Percentiles rank a stretch among this genome's conserved stretches.
phyloP scores from a whole-genome alignment of 306 rosid genomes.

The Dicorynia guianensis region DNA sequence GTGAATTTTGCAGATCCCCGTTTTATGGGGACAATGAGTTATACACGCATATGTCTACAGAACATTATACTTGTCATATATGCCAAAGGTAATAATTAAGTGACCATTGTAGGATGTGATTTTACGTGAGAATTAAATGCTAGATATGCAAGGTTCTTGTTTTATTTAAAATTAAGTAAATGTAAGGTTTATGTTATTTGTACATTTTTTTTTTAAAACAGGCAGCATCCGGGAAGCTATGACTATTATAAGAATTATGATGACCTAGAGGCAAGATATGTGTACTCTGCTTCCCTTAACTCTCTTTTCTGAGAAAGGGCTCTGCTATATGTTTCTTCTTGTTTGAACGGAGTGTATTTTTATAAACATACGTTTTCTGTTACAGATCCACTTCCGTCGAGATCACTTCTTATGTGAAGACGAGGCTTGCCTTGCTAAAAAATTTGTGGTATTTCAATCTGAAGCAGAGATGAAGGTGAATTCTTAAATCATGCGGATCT shows the following conservation, averaged over 20 bases:
- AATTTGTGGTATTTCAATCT: constrained; percentile 85
- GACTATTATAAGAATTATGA: constrained; percentile 62
- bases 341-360: constrained; percentile 34
- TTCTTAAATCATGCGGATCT: constrained; percentile 27
- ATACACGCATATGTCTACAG: constrained; percentile 90
- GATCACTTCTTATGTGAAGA: constrained; percentile 96
- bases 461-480: constrained; percentile 94
- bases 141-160: neutral
- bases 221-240: constrained; percentile 61
- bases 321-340: constrained; percentile 14
- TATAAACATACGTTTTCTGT: constrained; percentile 29
- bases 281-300: neutral
- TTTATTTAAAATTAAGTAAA: too few species aligned
- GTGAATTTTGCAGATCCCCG: constrained; percentile 87
- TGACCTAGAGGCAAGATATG: constrained; percentile 60
- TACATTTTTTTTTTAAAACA: constrained; percentile 42
- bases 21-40: constrained; percentile 95
- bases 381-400: constrained; percentile 91
- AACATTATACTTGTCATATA: constrained; percentile 95
- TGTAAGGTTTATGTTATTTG: too few species aligned
- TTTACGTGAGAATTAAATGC: neutral
- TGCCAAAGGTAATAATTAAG: constrained; percentile 76
- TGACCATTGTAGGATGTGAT: neutral
- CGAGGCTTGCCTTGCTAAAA: constrained; percentile 86
- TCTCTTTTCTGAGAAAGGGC: neutral